phyloP scores from a whole-genome alignment of 345 rosid genomes.

The Eucalyptus marginata region DNA sequence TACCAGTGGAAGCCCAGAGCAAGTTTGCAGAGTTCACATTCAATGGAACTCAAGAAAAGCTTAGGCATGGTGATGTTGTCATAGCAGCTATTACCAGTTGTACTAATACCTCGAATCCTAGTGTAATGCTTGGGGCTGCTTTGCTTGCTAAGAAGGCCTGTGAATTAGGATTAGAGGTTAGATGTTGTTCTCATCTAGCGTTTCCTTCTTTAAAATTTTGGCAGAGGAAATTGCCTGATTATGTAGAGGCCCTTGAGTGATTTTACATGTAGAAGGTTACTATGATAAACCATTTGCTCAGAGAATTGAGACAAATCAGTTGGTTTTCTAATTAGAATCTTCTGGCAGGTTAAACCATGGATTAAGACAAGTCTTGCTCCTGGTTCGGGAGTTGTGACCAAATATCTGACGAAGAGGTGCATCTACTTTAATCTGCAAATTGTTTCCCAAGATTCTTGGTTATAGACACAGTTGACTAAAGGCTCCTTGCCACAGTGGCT shows the following conservation, averaged over 20 bases:
- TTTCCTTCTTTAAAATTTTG: not conserved
- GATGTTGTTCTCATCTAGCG: not conserved
- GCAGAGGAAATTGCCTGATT: not conserved
- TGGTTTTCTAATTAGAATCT: not conserved
- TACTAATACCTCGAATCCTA: conserved; percentile 91
- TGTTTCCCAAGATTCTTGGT: not conserved
- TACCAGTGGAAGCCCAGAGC: conserved; percentile 64
- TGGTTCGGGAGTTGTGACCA: conserved; percentile 92
- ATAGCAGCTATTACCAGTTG: conserved; percentile 96
- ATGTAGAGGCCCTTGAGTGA: not conserved
- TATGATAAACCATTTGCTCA: not conserved
- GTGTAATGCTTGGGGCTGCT: conserved; percentile 96
- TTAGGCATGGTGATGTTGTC: conserved; percentile 79
- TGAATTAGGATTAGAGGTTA: conserved; percentile 75
- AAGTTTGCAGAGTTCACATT: conserved; percentile 56
- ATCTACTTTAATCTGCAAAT: not conserved
- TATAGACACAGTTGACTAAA: not conserved
- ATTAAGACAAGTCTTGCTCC: conserved; percentile 90
- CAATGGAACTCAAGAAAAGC: conserved; percentile 51
- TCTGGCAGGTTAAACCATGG: conserved; percentile 75
- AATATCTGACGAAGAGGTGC: conserved; percentile 62
- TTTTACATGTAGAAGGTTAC: not conserved
- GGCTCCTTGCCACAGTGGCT: conserved; percentile 28
- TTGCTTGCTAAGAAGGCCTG: conserved; percentile 93
- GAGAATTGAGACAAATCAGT: not conserved